Conservation (phyloP, 1,284 basidiomycete genomes). For the Irpex lacteus region DNA sequence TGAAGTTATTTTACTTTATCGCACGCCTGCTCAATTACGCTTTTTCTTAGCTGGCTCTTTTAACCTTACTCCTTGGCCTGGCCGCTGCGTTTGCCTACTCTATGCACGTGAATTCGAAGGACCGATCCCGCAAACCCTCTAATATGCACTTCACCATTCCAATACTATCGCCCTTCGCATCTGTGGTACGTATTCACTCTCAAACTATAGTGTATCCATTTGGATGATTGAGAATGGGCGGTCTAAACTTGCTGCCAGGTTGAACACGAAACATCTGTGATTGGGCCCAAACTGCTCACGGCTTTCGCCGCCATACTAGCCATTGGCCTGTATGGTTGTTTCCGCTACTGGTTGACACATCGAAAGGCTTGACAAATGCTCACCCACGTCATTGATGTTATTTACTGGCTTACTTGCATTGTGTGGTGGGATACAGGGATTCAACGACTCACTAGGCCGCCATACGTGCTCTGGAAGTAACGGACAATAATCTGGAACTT, state of each 20-base stretch:
- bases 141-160: conserved; percentile 25
- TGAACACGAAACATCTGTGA: conserved; percentile 23
- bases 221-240: background rate
- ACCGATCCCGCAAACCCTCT: conserved; percentile 21
- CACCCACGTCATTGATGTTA: too few species aligned
- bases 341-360: conserved; percentile 16
- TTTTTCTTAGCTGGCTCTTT: conserved; percentile 38
- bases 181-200: conserved; percentile 17
- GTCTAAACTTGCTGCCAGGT: conserved; percentile 10
- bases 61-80: conserved; percentile 38
- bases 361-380: background rate
- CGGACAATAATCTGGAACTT: background rate
- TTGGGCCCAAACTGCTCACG: conserved; percentile 8
- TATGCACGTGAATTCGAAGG: conserved; percentile 16
- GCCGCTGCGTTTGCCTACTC: conserved; percentile 42
- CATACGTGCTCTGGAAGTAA: background rate
- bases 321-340: conserved; percentile 14
- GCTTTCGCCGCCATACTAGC: conserved; percentile 4
- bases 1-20: background rate
- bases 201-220: background rate
- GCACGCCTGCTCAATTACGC: background rate
- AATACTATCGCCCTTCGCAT: conserved; percentile 24
- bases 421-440: too few species aligned
- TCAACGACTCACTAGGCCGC: background rate
- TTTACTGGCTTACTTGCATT: too few species aligned